phyloP scores from a whole-genome alignment of 768 basidiomycete genomes.

The Mycena vulgaris region DNA sequence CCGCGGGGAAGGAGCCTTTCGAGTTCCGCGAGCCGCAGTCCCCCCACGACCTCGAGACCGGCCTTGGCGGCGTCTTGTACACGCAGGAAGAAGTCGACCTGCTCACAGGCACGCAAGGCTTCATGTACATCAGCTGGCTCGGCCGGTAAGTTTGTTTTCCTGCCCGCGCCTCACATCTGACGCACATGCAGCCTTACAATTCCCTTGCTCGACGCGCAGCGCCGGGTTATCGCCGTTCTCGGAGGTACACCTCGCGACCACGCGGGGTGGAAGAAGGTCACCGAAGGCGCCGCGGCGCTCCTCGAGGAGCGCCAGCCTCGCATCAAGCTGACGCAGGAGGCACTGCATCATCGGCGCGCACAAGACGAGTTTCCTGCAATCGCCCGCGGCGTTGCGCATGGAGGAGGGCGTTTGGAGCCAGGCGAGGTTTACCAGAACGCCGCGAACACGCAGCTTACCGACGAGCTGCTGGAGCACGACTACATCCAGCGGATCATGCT shows the following conservation, averaged over 20 bases:
- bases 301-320: neutral
- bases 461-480: too few relatives aligned
- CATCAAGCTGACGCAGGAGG: neutral
- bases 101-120: too few relatives aligned
- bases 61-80: too few relatives aligned
- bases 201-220: conserved; percentile 5
- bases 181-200: neutral
- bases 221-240: neutral
- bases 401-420: too few relatives aligned
- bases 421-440: too few relatives aligned
- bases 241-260: conserved; percentile 14
- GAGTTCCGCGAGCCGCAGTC: too few relatives aligned
- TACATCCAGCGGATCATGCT: too few relatives aligned
- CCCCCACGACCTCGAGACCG: too few relatives aligned
- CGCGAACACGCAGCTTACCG: too few relatives aligned
- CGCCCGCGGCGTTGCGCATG: neutral
- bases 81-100: too few relatives aligned
- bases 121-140: conserved; percentile 6
- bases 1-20: too few relatives aligned
- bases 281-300: neutral
- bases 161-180: neutral
- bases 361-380: neutral
- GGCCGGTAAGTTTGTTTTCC: neutral
- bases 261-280: conserved; percentile 4
- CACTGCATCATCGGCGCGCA: neutral